phyloP scores from a whole-genome alignment of 1,139 yeast species.

The Pichia kudriavzevii region DNA sequence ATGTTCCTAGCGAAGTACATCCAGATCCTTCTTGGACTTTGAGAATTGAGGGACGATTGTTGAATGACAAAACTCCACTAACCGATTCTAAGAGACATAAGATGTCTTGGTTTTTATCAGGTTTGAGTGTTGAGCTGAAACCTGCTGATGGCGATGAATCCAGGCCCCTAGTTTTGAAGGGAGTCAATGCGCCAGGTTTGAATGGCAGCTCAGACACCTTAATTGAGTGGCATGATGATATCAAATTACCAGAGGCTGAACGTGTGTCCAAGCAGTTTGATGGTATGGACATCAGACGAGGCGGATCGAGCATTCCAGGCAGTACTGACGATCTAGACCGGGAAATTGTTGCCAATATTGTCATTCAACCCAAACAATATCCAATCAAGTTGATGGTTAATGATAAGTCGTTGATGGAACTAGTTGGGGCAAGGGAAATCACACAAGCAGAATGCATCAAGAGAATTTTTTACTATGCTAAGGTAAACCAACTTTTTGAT shows the following conservation, averaged over 20 bases:
- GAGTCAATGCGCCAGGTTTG: constrained; percentile 17
- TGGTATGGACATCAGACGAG: constrained; percentile 79
- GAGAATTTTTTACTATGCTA: constrained; percentile 82
- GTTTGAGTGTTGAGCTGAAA: constrained; percentile 71
- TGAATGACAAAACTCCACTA: constrained; percentile 35
- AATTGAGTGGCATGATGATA: constrained; percentile 64
- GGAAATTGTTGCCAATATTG: constrained; percentile 63
- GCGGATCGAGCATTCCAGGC: constrained; percentile 43
- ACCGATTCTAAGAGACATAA: constrained; percentile 39
- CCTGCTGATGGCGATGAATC: constrained; percentile 22
- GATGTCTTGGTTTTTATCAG: constrained; percentile 76
- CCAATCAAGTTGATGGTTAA: constrained; percentile 60
- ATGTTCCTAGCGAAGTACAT: neutral
- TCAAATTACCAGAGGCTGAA: constrained; percentile 40
- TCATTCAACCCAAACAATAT: constrained; percentile 69
- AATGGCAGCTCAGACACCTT: constrained; percentile 27
- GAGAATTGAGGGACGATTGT: constrained; percentile 76
- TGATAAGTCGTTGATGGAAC: constrained; percentile 52
- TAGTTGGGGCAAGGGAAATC: constrained; percentile 70
- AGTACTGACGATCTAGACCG: constrained; percentile 25
- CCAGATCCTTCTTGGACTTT: constrained; percentile 64
- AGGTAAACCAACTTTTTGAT: constrained; percentile 53
- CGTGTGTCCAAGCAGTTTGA: constrained; percentile 48
- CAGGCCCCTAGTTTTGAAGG: constrained; percentile 18
- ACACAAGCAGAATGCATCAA: constrained; percentile 84